Conservation (phyloP, 2,329 filamentous ascomycete species). For the Pseudogymnoascus sp. region DNA sequence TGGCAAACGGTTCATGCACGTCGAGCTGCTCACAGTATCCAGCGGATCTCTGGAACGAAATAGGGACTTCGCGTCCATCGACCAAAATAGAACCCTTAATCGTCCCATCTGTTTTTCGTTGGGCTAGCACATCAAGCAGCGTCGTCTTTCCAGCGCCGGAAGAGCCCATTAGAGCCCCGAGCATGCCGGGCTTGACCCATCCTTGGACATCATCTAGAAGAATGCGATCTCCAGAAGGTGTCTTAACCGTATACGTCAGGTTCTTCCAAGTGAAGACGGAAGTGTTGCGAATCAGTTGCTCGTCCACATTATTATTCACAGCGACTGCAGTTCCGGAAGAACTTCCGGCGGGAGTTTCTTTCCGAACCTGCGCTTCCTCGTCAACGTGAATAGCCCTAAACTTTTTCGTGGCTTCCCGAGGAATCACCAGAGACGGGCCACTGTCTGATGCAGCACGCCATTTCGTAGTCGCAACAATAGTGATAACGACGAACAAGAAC, state of each 20-base stretch:
- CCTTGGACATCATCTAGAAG: constrained; percentile 75
- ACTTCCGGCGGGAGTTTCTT: too few relatives aligned
- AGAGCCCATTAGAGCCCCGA: constrained; percentile 54
- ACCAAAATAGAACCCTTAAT: constrained; percentile 74
- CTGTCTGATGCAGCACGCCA: constrained; percentile 34
- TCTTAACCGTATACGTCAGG: constrained; percentile 59
- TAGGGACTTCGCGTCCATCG: constrained; percentile 58
- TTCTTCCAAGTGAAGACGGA: constrained; percentile 69
- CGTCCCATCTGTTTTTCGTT: constrained; percentile 80
- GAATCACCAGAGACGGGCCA: not conserved
- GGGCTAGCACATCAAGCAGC: constrained; percentile 74
- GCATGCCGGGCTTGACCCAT: constrained; percentile 65
- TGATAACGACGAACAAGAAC: constrained; percentile 49
- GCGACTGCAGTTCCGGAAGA: constrained; percentile 34
- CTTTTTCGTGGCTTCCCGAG: not conserved
- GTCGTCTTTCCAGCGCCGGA: constrained; percentile 80
- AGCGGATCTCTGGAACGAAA: constrained; percentile 65
- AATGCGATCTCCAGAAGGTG: constrained; percentile 50
- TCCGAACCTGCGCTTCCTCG: too few relatives aligned
- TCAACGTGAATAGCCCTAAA: too few relatives aligned
- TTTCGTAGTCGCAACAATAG: constrained; percentile 46
- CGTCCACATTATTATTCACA: constrained; percentile 20
- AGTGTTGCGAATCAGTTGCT: constrained; percentile 50
- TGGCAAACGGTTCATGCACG: constrained; percentile 73
- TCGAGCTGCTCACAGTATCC: constrained; percentile 92